Base-by-base conservation (phyloP, 306 rosid genomes). In the Sicyos edulis region DNA sequence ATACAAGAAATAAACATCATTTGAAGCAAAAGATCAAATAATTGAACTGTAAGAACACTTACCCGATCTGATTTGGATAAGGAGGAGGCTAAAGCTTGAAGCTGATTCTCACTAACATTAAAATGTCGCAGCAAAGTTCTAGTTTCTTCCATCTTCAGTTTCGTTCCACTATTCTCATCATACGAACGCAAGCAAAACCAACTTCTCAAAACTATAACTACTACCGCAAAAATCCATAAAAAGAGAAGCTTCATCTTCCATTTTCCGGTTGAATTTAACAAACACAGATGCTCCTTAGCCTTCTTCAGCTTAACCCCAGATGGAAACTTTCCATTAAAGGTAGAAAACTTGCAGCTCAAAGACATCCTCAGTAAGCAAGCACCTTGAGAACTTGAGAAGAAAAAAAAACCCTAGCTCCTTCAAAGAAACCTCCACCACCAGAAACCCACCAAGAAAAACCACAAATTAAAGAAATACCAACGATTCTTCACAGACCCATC, bases 21-120 rank as follows among this genome's bases (percentile, higher is more conserved):
- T 20, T 3, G 34, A 45, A 45, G 8, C 34, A 67, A 67, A 67
- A 47, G 34, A 47, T 47, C 73, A 50, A 15, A 4, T 22, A 24
- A 50, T 53, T 34, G 21, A 57, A 65, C 67, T 62, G 37, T 20
- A 76, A 11, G 71, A 76, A 70, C 29, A 55, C 67, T 60, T 69
- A 92, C 98, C 96, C 89, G 96, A 90, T 92, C 98, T 75, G 96
- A 87, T 84, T 76, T 81, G 37, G 85, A 80, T 78, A 90, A 82
- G 42, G 74, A 64, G 76, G 96, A 82, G 69, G 83, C 84, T 73
- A 90, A 83, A 72, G 83, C 87, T 26, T 81, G 88, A 84, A 88
- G 85, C 78, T 85, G 90, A 65, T 83, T 78, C 73, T 76, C 84
- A 90, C 90, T 90, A 56, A 88, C 83, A 82, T 92, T 92, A 81